Evolutionary conservation across 1,284 basidiomycete genomes (phyloP), one percentile per base, ranked within the genome.

Genomic region (Thecaphora frezii): DNA sequence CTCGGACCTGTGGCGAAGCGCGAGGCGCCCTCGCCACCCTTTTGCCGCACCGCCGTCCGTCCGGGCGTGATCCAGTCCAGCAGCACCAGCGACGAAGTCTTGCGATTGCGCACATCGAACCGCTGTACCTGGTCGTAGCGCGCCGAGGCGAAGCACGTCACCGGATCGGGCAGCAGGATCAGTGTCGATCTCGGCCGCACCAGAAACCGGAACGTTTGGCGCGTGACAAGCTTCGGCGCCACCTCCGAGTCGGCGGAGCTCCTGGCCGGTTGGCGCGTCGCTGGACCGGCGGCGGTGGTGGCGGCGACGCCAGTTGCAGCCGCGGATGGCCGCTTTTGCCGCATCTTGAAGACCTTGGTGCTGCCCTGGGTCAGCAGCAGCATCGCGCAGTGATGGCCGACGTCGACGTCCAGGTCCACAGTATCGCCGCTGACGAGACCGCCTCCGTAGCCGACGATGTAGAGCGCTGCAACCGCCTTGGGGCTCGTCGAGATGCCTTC

Each of bases 401-500:
- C 84, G 42, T 86, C 81, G 18, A 89, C 84, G 19, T 82, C 78
- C 3, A 97, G 79, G 44, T 84, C 80, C 37, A 96, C 83, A 37
- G 82, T 80, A 81, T 98, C 94, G 0, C 93, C 93, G 5, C 88
- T 86, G 25, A 98, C 90, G 5, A 97, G 84, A 1, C 94, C 94
- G 14, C 94, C 94, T 1, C 94, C 94, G 69, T 97, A 97, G 22
- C 87, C 87, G 48, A 97, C 81, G 25, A 91, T 82, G 74, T 97
- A 97, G 21, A 88, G 85, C 44, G 89, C 82, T 7, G 86, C 87
- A 16, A 92, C 83, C 21, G 81, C 64, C 26, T 70, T 78, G 38
- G 81, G 76, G 41, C 82, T 81, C 26, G 55, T 23, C 40, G 53
- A 56, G 13, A 77, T 64, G 22, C 39, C 22, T 7, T 23, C 46